These are phyloP conservation scores for Corallochytrium limacisporum DNA, from an alignment of 78 protist species.

Conservation along the genomic window DNA sequence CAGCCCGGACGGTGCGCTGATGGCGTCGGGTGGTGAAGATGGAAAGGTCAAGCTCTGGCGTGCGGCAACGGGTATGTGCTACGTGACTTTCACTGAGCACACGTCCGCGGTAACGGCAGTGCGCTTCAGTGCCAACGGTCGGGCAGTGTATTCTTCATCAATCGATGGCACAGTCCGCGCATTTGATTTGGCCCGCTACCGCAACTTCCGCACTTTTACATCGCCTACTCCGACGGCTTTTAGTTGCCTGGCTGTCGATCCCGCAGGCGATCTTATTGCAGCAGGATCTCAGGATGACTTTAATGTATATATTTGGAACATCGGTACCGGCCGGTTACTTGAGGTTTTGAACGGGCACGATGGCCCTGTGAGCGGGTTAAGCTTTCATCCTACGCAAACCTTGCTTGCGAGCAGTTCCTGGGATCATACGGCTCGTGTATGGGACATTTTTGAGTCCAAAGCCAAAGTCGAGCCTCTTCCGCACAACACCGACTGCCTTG, in stretches of 20 bases:
- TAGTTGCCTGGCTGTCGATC: slow-evolving; percentile 62
- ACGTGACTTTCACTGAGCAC: slow-evolving; percentile 82
- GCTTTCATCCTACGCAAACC: neutral
- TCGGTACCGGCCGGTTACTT: slow-evolving; percentile 73
- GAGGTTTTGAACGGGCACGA: slow-evolving; percentile 40
- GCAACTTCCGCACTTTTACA: slow-evolving; percentile 66
- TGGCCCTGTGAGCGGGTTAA: slow-evolving; percentile 3
- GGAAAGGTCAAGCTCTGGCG: slow-evolving; percentile 76
- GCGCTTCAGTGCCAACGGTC: slow-evolving; percentile 33
- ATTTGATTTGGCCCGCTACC: slow-evolving; percentile 71
- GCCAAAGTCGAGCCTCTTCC: slow-evolving; percentile 16
- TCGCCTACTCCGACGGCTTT: slow-evolving; percentile 33
- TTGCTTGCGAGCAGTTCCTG: slow-evolving; percentile 55
- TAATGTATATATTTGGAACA: slow-evolving; percentile 62
- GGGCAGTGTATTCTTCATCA: slow-evolving; percentile 46
- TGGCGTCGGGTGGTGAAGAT: slow-evolving; percentile 82
- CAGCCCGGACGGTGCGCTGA: slow-evolving; percentile 61
- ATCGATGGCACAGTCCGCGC: slow-evolving; percentile 87
- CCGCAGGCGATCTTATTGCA: slow-evolving; percentile 71
- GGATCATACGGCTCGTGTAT: slow-evolving; percentile 64
- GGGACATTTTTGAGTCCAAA: slow-evolving; percentile 64
- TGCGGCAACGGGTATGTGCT: slow-evolving; percentile 64
- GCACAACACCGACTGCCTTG: slow-evolving; percentile 33
- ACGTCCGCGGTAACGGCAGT: slow-evolving; percentile 55
- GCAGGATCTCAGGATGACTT: slow-evolving; percentile 62